Evolutionary conservation across 2,329 filamentous ascomycete species (phyloP), one percentile per base, ranked within the genome.

Genomic region (Ceratocystis huliohia): DNA sequence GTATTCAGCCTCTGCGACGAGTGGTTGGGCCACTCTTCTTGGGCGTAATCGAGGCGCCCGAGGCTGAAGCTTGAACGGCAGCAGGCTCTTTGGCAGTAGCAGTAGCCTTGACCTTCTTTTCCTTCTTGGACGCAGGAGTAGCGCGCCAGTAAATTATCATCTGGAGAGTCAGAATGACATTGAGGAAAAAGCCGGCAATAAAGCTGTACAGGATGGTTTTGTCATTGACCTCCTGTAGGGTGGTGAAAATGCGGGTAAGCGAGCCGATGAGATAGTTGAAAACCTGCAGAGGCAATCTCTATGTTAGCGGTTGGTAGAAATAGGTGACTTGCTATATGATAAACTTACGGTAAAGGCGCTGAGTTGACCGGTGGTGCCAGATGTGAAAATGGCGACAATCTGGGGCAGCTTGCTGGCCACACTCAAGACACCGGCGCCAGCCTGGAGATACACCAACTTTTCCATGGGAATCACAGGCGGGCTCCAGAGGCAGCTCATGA

Each of bases 221-320:
- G 77, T 99, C 94, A 75, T 96, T 89, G 68, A 99, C 94, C 80
- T 99, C 94, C 74, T 97, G 92, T 67, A 99, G 80, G 7, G 95
- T 99, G 41, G 94, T 99, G 77, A 96, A 99, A 78, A 99, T 96
- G 74, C 94, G 89, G 30, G 91, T 89, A 67, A 97, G 84, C 56
- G 91, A 96, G 48, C 95, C 94, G 71, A 87, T 81, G 72, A 99
- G 89, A 78, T 96, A 99, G 81, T 96, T 97, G 83, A 99, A 96
- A 71, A 99, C 91, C 92, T 96, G 72, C 72, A 20, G 48, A 22
- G 41, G 10, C 30, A 62, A n/a, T 25, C 22, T 10, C 7, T 6
- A 13, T 62, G 46, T 61, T 68, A 48, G 37, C 48, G 41, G 66
- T n/a, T 20, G 10, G 37, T 45, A 56, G 8, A n/a, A 41, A 48